Percentiles rank a stretch among this genome's conserved stretches.
Evolutionary conservation across 1,139 yeast species (phyloP).

Genomic region (Blastobotrys proliferans): DNA sequence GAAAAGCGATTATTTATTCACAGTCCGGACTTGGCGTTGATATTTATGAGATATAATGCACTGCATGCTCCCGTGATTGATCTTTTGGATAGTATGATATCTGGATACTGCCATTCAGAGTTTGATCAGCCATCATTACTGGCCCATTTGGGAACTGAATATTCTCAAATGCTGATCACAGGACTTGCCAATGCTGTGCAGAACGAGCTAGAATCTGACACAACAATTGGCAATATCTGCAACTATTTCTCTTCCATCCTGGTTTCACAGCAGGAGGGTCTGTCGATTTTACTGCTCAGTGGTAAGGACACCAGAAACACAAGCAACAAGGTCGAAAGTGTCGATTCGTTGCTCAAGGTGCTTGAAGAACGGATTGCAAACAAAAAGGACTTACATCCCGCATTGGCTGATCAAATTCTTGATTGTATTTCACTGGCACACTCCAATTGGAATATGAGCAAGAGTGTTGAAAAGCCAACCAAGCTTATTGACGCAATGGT

Average conservation of each 20-base stretch:
- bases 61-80: constrained; percentile 53
- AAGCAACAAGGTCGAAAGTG: constrained; percentile 24
- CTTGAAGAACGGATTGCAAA: constrained; percentile 51
- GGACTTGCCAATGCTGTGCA: constrained; percentile 59
- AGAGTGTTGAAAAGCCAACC: constrained; percentile 6
- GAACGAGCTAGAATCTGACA: constrained; percentile 54
- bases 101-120: constrained; percentile 49
- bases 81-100: constrained; percentile 58
- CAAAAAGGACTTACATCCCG: constrained; percentile 37
- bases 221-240: constrained; percentile 56
- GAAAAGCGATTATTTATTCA: constrained; percentile 57
- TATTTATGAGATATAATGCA: constrained; percentile 49
- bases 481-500: constrained; percentile 12
- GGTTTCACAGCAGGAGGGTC: constrained; percentile 73
- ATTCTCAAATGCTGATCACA: constrained; percentile 56
- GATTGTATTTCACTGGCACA: constrained; percentile 34
- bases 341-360: constrained; percentile 47
- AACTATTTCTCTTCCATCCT: constrained; percentile 73
- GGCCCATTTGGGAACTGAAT: constrained; percentile 68
- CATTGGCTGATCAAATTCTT: constrained; percentile 26
- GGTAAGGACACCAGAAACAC: constrained; percentile 54
- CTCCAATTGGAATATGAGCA: constrained; percentile 30
- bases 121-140: constrained; percentile 66
- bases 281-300: constrained; percentile 70
- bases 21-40: constrained; percentile 55